Base-by-base conservation (phyloP, 176 grass and related monocot genomes). In the sorghum (Sorghum bicolor) region DNA sequence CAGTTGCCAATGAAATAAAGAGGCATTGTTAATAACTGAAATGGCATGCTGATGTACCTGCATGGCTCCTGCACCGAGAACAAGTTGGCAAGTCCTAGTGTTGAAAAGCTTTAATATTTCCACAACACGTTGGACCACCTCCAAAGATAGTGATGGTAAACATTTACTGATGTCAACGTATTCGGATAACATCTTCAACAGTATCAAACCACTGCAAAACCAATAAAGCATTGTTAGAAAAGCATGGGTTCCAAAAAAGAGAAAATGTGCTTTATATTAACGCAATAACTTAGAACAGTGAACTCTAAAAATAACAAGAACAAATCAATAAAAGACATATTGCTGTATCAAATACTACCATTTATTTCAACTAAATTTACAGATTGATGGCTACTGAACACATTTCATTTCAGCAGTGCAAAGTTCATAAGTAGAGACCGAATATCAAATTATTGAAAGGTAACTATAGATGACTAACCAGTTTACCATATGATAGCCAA, bases 401-500 rank as follows among this genome's bases (percentile, higher is more conserved):
- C 31, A 80, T 32, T 67, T 38, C 14, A 36, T 30, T 36, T 53
- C 17, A 74, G 43, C 30, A 78, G 36, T 81, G 13, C 25, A 76
- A 71, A 13, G 26, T 72, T 75, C 30, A 81, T 45, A 55, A 67
- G 37, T 79, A 77, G 12, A 82, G 28, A 77, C 37, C 0, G 3
- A 13, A 79, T 74, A 26, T 75, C 65, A 36, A 90, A 83, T 41
- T 60, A 69, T 63, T 47, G 43, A 75, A 80, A 67, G 61, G 26
- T 22, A 67, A 61, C 65, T 79, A 78, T 39, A 88, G 80, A 87
- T 87, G 88, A 96, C 97, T 96, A 87, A 99, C 97, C 96, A 96
- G 93, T 99, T 99, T 87, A 96, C 83, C 93, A 99, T 99, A 87
- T 99, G 93, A 86, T 99, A 99, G 52, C 91, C 92, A 87, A 99